Base-by-base conservation (phyloP, 2,329 filamentous ascomycete genomes). In the Achaetomium macrosporum region DNA sequence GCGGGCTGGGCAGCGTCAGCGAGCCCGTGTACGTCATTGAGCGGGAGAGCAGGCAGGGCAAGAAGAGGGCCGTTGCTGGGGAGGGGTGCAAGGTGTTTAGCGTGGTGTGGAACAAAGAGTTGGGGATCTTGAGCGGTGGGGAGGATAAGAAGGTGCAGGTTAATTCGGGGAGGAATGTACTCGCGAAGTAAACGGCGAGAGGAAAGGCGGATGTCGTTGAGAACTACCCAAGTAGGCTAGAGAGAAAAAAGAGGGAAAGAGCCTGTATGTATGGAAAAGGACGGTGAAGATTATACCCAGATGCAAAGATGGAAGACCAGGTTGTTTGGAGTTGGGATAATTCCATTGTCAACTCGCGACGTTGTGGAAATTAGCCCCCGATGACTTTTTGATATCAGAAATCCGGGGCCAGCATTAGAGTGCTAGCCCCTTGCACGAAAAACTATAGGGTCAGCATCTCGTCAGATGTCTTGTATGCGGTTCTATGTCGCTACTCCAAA, bases 121-220 rank as follows among this genome's bases (percentile, higher is more conserved):
- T 95, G 65, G 95, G 93, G 1, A 92, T 99, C 66, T 87, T 96
- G 42, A 95, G 88, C 64, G 90, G 77, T 41, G 90, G 92, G 15
- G 91, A 97, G 77, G 93, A 99, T 67, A 96, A 93, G 74, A 84
- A 82, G 73, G 84, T 99, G 63, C 93, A 99, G 75, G 83, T 99
- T 56, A 96, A 99, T 70, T 78, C 80, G 60, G 84, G 83, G 16
- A 76, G 79, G 57, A 78, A 75, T 53, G 60, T 81, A 41, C 64
- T 79, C 42, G 64, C 67, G 33, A 40, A 59, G 45, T 53, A 42
- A 10, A 5, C 6, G 31, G 9, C 5, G 35, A n/a, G n/a, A n/a
- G n/a, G n/a, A n/a, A n/a, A n/a, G n/a, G n/a, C n/a, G 11, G 29
- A 16, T 36, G 36, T 46, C 25, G 25, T 25, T 25, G 25, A 25